phyloP scores from a whole-genome alignment of 2,329 filamentous ascomycete genomes.

The Sporothrix pseudoabietina region DNA sequence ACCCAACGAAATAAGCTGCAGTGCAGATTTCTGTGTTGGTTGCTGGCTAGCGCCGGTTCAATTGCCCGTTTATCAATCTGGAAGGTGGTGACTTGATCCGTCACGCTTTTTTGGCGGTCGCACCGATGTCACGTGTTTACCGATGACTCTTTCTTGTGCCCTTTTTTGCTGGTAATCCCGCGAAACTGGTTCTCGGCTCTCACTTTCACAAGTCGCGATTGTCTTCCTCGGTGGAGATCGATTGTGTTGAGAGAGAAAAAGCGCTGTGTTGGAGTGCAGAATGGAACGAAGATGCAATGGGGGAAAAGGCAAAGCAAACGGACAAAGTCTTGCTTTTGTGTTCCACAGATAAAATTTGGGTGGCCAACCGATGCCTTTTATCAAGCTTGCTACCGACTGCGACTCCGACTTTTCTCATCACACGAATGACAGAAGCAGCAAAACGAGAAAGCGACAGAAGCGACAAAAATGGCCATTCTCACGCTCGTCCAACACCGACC shows the following conservation, averaged over 20 bases:
- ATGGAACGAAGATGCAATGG: not conserved
- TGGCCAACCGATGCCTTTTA: slow-evolving; percentile 3
- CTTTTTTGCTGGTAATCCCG: not conserved
- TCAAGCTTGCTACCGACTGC: not conserved
- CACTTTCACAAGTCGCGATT: not conserved
- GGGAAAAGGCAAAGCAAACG: not conserved
- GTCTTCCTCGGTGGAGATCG: not conserved
- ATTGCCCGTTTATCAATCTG: slow-evolving; percentile 2
- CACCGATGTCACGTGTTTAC: slow-evolving; percentile 9
- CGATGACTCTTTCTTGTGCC: not conserved
- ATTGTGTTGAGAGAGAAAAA: not conserved
- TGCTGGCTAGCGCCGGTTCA: slow-evolving; percentile 29
- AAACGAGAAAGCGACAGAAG: not conserved
- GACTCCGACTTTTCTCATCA: not conserved
- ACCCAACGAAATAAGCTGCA: not conserved
- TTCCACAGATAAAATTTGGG: not conserved
- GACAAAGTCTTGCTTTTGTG: slow-evolving; percentile 8
- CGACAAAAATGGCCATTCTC: not conserved
- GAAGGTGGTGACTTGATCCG: slow-evolving; percentile 16
- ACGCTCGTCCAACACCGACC: not conserved
- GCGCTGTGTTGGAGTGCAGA: not conserved
- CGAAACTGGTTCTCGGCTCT: not conserved
- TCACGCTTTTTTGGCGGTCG: slow-evolving; percentile 1
- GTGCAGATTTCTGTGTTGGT: slow-evolving; percentile 12
- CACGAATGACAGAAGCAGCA: not conserved